phyloP scores from a whole-genome alignment of 345 rosid species.

The Aquilaria sinensis region DNA sequence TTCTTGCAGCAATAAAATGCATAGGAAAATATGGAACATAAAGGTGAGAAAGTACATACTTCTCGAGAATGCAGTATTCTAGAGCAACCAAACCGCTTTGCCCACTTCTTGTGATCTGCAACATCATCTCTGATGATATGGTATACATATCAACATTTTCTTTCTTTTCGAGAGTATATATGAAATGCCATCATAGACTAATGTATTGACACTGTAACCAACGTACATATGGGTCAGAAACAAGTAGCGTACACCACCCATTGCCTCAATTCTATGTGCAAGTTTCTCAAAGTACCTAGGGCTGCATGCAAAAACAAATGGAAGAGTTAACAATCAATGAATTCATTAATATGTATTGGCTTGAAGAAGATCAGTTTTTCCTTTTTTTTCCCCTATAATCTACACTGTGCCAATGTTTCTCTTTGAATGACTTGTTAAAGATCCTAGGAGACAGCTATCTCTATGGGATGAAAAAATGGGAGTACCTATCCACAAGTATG shows the following conservation, averaged over 20 bases:
- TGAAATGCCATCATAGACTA: too few relatives aligned
- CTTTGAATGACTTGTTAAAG: not conserved
- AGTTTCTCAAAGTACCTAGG: constrained; percentile 52
- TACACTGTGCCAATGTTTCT: not conserved
- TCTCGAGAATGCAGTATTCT: constrained; percentile 55
- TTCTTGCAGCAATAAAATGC: too few relatives aligned
- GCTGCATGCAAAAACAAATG: constrained; percentile 26
- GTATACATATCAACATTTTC: constrained; percentile 10
- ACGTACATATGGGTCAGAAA: constrained; percentile 58
- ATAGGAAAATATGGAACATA: not conserved
- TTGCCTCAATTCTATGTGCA: constrained; percentile 37
- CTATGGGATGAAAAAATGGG: not conserved
- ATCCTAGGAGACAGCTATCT: not conserved
- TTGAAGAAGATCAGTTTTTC: not conserved
- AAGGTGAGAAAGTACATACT: constrained; percentile 18
- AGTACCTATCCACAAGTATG: constrained; percentile 56
- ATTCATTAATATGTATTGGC: too few relatives aligned
- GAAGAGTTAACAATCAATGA: constrained; percentile 5
- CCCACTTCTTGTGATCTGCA: constrained; percentile 67
- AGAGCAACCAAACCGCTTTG: constrained; percentile 36
- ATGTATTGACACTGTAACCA: not conserved
- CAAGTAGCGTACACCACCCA: constrained; percentile 53
- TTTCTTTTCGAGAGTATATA: not conserved
- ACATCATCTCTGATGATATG: constrained; percentile 51
- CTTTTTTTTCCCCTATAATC: not conserved